Evolutionary conservation across 768 basidiomycete genomes (phyloP).

Genomic region (Suillus bovinus): DNA sequence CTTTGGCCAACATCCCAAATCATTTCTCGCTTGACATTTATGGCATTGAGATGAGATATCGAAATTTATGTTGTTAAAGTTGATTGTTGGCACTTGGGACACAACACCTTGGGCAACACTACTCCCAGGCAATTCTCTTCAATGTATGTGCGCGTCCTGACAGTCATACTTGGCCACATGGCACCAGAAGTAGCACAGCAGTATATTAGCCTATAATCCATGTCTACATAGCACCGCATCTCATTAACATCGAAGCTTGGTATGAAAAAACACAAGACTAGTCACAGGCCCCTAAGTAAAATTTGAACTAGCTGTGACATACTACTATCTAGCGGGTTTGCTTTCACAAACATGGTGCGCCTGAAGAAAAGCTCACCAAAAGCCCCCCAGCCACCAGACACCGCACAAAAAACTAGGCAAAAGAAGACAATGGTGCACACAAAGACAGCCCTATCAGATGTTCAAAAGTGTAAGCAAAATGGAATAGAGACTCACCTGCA

Average conservation of each 20-base stretch:
- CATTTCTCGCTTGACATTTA: neutral
- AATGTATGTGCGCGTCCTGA: no score
- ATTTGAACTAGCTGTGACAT: neutral
- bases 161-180: neutral
- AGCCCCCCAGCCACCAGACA: neutral
- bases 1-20: neutral
- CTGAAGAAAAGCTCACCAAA: neutral
- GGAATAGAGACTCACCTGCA: slow-evolving; percentile 7
- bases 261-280: no score
- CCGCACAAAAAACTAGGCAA: no score
- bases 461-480: slow-evolving; percentile 1
- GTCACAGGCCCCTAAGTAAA: neutral
- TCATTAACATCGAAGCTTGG: no score
- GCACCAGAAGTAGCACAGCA: neutral
- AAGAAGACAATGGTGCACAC: no score
- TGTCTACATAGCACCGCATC: no score
- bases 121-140: no score
- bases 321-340: neutral
- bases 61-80: neutral
- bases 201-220: no score
- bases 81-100: neutral
- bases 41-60: neutral
- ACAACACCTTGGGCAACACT: neutral
- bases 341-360: neutral
- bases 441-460: neutral